A percentile compares a stretch with the other conserved stretches of the same genome.
Conservation (phyloP, 1,139 yeast genomes). For the Candida dubliniensis region DNA sequence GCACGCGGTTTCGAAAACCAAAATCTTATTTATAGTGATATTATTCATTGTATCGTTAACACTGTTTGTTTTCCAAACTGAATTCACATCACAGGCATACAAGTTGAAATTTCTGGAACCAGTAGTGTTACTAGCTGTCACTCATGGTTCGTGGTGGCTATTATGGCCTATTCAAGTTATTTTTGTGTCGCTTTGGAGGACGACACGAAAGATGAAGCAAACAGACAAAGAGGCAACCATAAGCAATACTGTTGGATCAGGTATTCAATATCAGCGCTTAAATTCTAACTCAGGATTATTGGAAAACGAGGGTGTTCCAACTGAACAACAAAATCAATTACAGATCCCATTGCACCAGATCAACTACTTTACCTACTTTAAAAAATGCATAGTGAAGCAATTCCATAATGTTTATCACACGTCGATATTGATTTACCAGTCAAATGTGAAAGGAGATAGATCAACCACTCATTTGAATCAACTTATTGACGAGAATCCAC, state of each 20-base stretch:
- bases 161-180: slow-evolving; percentile 77
- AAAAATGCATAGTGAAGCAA: slow-evolving; percentile 46
- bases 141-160: slow-evolving; percentile 79
- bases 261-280: slow-evolving; percentile 29
- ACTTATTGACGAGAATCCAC: slow-evolving; percentile 41
- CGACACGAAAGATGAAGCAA: slow-evolving; percentile 28
- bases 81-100: slow-evolving; percentile 73
- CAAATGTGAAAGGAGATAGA: slow-evolving; percentile 36
- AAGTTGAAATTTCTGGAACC: slow-evolving; percentile 66
- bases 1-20: slow-evolving; percentile 27
- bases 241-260: slow-evolving; percentile 2
- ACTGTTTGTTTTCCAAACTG: slow-evolving; percentile 77
- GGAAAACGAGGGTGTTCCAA: slow-evolving; percentile 20
- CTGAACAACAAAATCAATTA: slow-evolving; percentile 4
- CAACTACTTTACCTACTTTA: slow-evolving; percentile 34
- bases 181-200: slow-evolving; percentile 44
- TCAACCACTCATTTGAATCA: slow-evolving; percentile 37
- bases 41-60: slow-evolving; percentile 62
- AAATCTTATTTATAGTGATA: slow-evolving; percentile 52
- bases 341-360: slow-evolving; percentile 17
- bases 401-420: slow-evolving; percentile 53
- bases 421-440: slow-evolving; percentile 47
- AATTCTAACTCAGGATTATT: slow-evolving; percentile 30
- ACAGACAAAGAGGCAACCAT: slow-evolving; percentile 1
- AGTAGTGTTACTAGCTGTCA: slow-evolving; percentile 59